Conservation (phyloP, 2,329 filamentous ascomycete genomes). For the Clonostachys rosea region DNA sequence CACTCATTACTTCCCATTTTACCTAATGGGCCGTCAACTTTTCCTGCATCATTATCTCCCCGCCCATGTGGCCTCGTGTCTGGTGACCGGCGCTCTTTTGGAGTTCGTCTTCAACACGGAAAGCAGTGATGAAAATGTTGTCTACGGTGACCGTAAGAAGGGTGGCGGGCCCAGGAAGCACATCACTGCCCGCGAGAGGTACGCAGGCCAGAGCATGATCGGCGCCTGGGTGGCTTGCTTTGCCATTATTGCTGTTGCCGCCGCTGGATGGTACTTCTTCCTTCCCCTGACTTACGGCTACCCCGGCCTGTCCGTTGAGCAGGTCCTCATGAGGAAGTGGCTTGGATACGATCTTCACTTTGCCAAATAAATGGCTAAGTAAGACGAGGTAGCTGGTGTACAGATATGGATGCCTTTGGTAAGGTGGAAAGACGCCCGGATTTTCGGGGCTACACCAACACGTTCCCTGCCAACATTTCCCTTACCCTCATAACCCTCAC, state of each 20-base stretch:
- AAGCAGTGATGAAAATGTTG: conserved; percentile 55
- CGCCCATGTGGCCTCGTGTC: conserved; percentile 82
- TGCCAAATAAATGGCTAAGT: conserved; percentile 66
- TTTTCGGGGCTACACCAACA: no score
- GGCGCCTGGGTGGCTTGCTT: conserved; percentile 73
- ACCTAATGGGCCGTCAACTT: conserved; percentile 94
- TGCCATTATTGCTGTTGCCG: conserved; percentile 62
- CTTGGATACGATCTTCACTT: conserved; percentile 97
- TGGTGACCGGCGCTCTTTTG: conserved; percentile 86
- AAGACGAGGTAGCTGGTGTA: no score
- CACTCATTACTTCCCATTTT: conserved; percentile 96
- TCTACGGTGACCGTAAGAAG: conserved; percentile 25
- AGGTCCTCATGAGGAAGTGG: conserved; percentile 87
- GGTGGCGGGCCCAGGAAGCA: conserved; percentile 51
- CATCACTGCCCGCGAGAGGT: conserved; percentile 75
- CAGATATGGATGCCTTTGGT: no score
- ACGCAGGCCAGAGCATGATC: conserved; percentile 72
- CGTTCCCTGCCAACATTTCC: no score
- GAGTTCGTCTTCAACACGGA: conserved; percentile 97
- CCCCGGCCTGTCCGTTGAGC: conserved; percentile 75
- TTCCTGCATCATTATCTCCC: conserved; percentile 98
- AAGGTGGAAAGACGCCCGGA: no score
- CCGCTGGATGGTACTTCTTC: conserved; percentile 88
- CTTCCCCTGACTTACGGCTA: conserved; percentile 93
- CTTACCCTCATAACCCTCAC: no score